phyloP scores from a whole-genome alignment of 2,329 filamentous ascomycete species.

The Aspergillus clavatus region DNA sequence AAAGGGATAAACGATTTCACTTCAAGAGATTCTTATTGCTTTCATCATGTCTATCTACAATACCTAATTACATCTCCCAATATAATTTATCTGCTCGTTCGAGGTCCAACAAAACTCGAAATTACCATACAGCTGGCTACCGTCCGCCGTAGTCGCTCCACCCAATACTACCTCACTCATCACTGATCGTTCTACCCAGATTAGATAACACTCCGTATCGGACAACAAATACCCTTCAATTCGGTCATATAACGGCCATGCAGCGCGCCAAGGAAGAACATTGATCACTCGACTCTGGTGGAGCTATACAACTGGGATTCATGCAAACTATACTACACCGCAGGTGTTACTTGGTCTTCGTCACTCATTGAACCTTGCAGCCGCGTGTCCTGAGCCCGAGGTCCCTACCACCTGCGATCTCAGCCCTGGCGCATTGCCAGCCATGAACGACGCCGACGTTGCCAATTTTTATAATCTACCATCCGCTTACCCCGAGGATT shows the following conservation, averaged over 20 bases:
- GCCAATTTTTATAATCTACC: constrained; percentile 87
- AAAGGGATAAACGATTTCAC: no score
- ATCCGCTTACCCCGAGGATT: constrained; percentile 72
- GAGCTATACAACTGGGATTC: not conserved
- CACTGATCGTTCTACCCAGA: not conserved
- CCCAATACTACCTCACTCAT: no score
- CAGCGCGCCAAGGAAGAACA: not conserved
- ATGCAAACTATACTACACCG: not conserved
- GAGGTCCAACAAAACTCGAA: not conserved
- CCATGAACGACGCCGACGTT: constrained; percentile 71
- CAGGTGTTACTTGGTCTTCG: not conserved
- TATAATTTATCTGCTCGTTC: not conserved
- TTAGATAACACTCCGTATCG: not conserved
- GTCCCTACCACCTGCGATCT: constrained; percentile 3
- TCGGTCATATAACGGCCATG: not conserved
- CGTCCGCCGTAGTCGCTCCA: not conserved
- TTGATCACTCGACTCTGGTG: not conserved
- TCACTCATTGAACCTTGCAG: constrained; percentile 8
- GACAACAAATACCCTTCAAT: not conserved
- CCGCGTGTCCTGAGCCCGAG: constrained; percentile 13
- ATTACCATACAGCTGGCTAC: constrained; percentile 8
- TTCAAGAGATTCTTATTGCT: no score
- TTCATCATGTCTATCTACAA: not conserved
- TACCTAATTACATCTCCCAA: not conserved
- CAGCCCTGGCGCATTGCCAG: constrained; percentile 15